Base-by-base conservation (phyloP, 805 yeast species). In the Lipomyces lipofer region DNA sequence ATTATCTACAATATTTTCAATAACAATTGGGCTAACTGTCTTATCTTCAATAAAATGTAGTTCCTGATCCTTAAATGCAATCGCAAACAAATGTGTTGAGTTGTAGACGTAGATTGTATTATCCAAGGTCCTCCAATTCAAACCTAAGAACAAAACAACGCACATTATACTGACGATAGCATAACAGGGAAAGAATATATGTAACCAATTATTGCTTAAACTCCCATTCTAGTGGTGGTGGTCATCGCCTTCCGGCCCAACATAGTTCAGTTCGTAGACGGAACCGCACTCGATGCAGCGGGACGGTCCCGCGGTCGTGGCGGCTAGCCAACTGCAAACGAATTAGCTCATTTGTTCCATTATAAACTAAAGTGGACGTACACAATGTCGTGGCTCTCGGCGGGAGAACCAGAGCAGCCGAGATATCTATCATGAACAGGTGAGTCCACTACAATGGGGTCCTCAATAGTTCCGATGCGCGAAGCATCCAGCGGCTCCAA, bases 231-330 rank as follows among this genome's bases (percentile, higher is more conserved):
- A 48, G 78, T 80, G n/a, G 71, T 81, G 84, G 67, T 76, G 82
- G 59, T 75, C 80, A 17, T 62, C 72, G 54, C 60, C 58, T 64
- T 85, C 86, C 64, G 83, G 86, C 74, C 97, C 97, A 67, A 91
- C 80, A 76, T 84, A 85, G 76, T 90, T 87, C 67, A 91, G 76
- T 69, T 87, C 83, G 80, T 86, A 92, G 64, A 90, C 96, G 66
- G 91, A 85, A 75, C 99, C 99, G 75, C 98, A 92, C 75, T 94
- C 97, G 96, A 97, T 88, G 78, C 97, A 94, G 84, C 99, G 89
- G 65, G 87, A 87, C 59, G 86, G 86, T 74, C 88, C 78, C 47
- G 81, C 87, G 63, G 42, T 40, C 24, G 58, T 49, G 10, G 60
- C 56, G 38, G 21, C 36, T 30, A 56, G 15, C 60, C 60, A 56